These are phyloP conservation scores for Lentinula detonsa DNA, from an alignment of 768 basidiomycete species.

Conservation along the genomic window DNA sequence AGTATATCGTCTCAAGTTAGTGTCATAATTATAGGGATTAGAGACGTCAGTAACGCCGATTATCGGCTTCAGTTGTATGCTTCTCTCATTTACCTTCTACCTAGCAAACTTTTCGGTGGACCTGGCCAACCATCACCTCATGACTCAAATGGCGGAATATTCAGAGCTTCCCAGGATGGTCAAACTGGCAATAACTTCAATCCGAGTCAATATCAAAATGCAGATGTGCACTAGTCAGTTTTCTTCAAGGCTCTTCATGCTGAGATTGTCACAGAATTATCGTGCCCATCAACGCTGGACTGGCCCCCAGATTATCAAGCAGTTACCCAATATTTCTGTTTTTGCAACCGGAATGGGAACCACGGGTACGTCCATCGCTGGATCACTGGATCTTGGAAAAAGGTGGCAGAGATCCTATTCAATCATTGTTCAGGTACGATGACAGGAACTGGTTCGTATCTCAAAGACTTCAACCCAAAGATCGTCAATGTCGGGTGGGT, in stretches of 20 bases:
- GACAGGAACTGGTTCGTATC: constrained; percentile 17
- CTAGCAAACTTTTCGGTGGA: constrained; percentile 17
- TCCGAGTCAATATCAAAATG: constrained; percentile 18
- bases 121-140: constrained; percentile 16
- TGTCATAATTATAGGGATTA: background rate
- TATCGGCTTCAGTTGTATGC: background rate
- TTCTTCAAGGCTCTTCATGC: background rate
- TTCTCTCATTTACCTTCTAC: background rate
- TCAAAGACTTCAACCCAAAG: constrained; percentile 15
- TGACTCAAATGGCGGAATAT: constrained; percentile 18
- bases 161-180: constrained; percentile 12
- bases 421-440: constrained; percentile 15
- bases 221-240: constrained; percentile 5
- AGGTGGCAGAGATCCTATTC: background rate
- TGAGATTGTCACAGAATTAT: constrained; percentile 12
- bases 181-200: constrained; percentile 12
- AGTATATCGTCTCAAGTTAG: background rate
- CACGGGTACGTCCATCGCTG: constrained; percentile 7
- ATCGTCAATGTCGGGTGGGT: constrained; percentile 14
- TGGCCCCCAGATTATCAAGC: constrained; percentile 18
- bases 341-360: constrained; percentile 19
- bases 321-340: constrained; percentile 16
- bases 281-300: constrained; percentile 20
- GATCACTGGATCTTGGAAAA: background rate
- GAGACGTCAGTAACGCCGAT: background rate